Percentiles rank a stretch among this genome's conserved stretches.
These are phyloP conservation scores for Marasmius oreades DNA, from an alignment of 1,284 basidiomycete species.

Conservation along the genomic window DNA sequence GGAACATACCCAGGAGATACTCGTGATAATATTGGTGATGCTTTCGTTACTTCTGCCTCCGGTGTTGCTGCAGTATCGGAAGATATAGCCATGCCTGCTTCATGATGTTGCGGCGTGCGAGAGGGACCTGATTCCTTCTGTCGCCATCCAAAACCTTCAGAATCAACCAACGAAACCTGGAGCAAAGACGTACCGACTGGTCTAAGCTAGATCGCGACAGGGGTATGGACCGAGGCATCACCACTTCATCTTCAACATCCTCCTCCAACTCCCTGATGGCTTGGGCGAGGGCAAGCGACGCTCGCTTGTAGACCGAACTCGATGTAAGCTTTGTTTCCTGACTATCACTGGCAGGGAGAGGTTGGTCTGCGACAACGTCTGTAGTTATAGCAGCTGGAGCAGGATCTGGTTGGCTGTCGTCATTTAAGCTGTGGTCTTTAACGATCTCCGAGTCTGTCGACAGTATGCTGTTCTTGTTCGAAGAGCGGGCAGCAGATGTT, in stretches of 20 bases:
- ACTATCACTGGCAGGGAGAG: slow-evolving; percentile 36
- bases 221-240: slow-evolving; percentile 63
- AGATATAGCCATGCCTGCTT: slow-evolving; percentile 67
- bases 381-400: slow-evolving; percentile 23
- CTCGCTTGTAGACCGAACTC: slow-evolving; percentile 52
- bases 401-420: neutral
- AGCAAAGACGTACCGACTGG: slow-evolving; percentile 23
- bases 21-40: slow-evolving; percentile 61
- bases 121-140: slow-evolving; percentile 22
- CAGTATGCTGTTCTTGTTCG: slow-evolving; percentile 15
- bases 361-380: slow-evolving; percentile 25
- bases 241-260: slow-evolving; percentile 65
- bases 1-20: slow-evolving; percentile 80
- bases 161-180: slow-evolving; percentile 3
- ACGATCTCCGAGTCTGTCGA: slow-evolving; percentile 24
- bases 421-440: slow-evolving; percentile 42
- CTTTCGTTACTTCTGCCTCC: slow-evolving; percentile 41
- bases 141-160: slow-evolving; percentile 22
- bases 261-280: slow-evolving; percentile 72
- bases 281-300: slow-evolving; percentile 67
- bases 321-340: slow-evolving; percentile 48
- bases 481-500: slow-evolving; percentile 32
- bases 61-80: slow-evolving; percentile 50
- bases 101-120: slow-evolving; percentile 27
- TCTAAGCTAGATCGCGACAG: slow-evolving; percentile 35